Evolutionary conservation across 75 land plant species (phyloP), one percentile per base, ranked within the genome.

Genomic region (Pseudotsuga menziesii): DNA sequence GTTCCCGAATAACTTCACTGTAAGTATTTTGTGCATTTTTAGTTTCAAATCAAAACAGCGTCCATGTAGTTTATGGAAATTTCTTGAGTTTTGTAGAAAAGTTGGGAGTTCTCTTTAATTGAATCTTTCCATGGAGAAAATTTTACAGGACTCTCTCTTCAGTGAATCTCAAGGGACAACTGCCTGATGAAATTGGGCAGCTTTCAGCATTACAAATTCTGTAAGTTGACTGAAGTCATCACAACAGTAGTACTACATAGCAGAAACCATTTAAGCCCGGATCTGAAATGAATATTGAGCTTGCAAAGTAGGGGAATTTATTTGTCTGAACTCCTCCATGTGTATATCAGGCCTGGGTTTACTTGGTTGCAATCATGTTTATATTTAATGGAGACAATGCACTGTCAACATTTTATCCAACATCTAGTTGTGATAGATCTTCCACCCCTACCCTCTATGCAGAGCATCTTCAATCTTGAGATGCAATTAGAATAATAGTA

Each of bases 131-230:
- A 11, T 48, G 13, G 58, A 57, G 20, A 16, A 14, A 57, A 16
- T 32, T 61, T 90, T 67, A 39, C 82, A 90, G 92, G 82, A 72
- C 73, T 70, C 54, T 90, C 25, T 80, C 88, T 70, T 59, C 85
- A 20, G 84, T 90, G 90, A 80, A 80, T 15, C 75, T 89, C 8
- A 78, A 82, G 69, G 92, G 92, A 6, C 66, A 54, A 19, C 72
- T 88, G 13, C 76, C 82, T 29, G 82, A 81, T 39, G 89, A 87
- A 63, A 80, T 90, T 39, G 86, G 83, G 5, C 79, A 63, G 2
- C 84, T 90, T 26, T 82, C 81, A 14, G 86, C 75, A 29, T 63
- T 89, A 4, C 39, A 32, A 64, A 3, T 15, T 6, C 72, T 67
- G 72, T 67, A 67, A 67, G 52, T 67, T 39, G 12, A 8, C 6